Percentiles rank a stretch among this genome's conserved stretches.
Conservation (phyloP, 352 stramenopile species). For the Pythium pectinolyticum region DNA sequence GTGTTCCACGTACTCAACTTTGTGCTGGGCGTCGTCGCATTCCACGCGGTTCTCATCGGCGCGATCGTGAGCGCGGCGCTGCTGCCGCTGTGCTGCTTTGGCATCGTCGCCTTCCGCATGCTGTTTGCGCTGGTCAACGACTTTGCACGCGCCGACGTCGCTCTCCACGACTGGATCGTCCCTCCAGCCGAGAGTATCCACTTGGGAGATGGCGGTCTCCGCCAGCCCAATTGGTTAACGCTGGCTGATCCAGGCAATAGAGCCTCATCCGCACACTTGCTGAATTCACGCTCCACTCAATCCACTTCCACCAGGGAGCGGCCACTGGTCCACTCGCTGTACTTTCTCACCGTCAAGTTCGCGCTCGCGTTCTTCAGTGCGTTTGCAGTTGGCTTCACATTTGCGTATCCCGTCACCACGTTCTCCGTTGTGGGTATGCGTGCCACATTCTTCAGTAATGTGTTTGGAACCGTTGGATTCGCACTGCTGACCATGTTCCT, state of each 20-base stretch:
- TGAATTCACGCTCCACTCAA: no score
- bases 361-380: conserved; percentile 1
- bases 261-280: not conserved
- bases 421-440: conserved; percentile 3
- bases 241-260: not conserved
- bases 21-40: conserved; percentile 16
- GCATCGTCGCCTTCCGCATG: conserved; percentile 17
- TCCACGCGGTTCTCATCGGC: conserved; percentile 1
- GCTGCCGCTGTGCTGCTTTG: conserved; percentile 21
- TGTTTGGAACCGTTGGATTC: not conserved
- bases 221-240: not conserved
- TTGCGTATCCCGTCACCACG: conserved; percentile 6
- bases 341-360: conserved; percentile 12
- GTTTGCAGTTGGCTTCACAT: not conserved
- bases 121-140: conserved; percentile 1
- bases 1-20: conserved; percentile 18
- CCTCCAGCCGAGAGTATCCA: not conserved
- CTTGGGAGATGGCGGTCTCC: not conserved
- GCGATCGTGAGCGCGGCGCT: not conserved
- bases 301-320: no score
- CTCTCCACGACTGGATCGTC: conserved; percentile 21
- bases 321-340: not conserved
- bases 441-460: conserved; percentile 3
- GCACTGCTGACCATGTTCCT: conserved; percentile 1
- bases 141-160: conserved; percentile 14